Base-by-base conservation (phyloP, 306 rosid genomes). In the Cicer pinnatifidum region DNA sequence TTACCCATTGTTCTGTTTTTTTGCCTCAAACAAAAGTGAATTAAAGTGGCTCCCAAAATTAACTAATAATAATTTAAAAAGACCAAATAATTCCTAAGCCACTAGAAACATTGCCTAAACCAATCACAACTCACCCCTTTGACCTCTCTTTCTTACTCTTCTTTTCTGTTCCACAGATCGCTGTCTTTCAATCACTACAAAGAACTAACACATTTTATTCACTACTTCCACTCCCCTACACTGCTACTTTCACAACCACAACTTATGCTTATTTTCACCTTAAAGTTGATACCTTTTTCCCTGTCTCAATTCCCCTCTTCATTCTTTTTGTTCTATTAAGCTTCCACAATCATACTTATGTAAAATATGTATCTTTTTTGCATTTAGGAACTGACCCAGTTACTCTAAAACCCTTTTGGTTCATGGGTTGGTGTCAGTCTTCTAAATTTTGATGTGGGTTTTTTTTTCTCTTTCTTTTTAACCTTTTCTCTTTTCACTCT, bases 41-140 rank as follows among this genome's bases (percentile, higher is more conserved):
- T 6, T 6, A 48, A 48, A 48, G 54, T 48, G 17, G 54, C 54
- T 48, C 54, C 19, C 54, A 48, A 12, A 48, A 48, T 48, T 48
- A 15, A 48, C 54, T 48, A 7, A 48, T 48, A 48, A 48, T 48
- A 48, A 48, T 48, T 48, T 4, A 48, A 48, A 48, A 8, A 53
- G 2, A 53, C 7, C 3, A 58, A 58, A 28, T 11, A 28, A 23
- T 58, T 28, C 41, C 46, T 45, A 75, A 77, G 85, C 75, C 75
- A 84, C 83, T 91, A 72, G 77, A 80, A 74, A 71, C 83, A 74
- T 75, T 87, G 58, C 60, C 47, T 81, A 83, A 74, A 82, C 98
- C 92, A 90, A 92, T 92, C 91, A 90, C 84, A 83, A 86, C 90
- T 88, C 86, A 80, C 86, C 76, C 81, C 75, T 75, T 70, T 82